These are phyloP conservation scores for Galerina sulciceps DNA, from an alignment of 768 basidiomycete species.

Conservation along the genomic window DNA sequence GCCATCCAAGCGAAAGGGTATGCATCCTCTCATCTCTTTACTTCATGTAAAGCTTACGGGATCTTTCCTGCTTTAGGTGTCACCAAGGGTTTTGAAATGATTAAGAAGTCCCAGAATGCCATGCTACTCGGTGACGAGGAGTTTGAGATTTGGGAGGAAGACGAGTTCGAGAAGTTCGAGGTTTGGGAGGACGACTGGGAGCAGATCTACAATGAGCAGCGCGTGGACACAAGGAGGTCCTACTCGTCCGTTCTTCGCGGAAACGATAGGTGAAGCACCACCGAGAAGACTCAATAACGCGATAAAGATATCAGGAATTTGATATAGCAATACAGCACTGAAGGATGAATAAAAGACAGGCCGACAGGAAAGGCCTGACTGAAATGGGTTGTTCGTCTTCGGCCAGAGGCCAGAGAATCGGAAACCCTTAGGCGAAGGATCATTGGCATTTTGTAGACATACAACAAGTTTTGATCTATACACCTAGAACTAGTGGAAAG, in stretches of 20 bases:
- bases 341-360: too few relatives aligned
- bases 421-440: neutral
- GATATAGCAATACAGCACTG: too few relatives aligned
- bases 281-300: too few relatives aligned
- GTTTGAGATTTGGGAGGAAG: conserved; percentile 24
- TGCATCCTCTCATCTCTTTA: neutral
- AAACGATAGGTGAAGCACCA: conserved; percentile 12
- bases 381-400: too few relatives aligned
- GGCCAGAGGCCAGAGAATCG: too few relatives aligned
- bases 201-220: conserved; percentile 26
- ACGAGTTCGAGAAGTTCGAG: conserved; percentile 4
- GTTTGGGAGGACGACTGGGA: conserved; percentile 27
- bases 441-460: conserved; percentile 1
- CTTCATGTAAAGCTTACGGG: too few relatives aligned
- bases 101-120: conserved; percentile 19
- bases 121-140: conserved; percentile 26
- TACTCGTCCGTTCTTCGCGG: conserved; percentile 24
- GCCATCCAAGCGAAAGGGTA: conserved; percentile 32
- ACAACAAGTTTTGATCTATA: neutral
- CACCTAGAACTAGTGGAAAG: neutral
- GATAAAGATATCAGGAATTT: too few relatives aligned
- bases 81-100: conserved; percentile 29
- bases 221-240: conserved; percentile 6
- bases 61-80: conserved; percentile 22
- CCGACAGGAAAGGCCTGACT: too few relatives aligned